Evolutionary conservation across 441 rosid species (phyloP).

Genomic region (Arabidopsis lyrata): DNA sequence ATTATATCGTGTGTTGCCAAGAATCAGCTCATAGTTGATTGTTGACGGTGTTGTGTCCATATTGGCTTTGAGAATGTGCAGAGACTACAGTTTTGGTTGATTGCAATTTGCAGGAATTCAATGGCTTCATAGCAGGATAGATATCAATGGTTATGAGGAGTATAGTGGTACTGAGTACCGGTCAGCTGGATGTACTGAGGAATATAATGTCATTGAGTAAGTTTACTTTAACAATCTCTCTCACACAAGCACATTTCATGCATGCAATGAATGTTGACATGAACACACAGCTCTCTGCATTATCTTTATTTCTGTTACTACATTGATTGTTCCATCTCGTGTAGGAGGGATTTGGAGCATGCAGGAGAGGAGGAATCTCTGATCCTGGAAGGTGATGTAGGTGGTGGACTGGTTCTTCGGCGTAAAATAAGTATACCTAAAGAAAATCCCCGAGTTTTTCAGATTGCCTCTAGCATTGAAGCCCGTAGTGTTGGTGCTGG

Average conservation of each 20-base stretch:
- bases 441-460: slow-evolving; percentile 58
- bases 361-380: slow-evolving; percentile 84
- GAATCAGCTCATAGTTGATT: not conserved
- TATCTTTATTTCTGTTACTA: slow-evolving; percentile 5
- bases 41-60: not conserved
- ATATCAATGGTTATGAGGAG: slow-evolving; percentile 88
- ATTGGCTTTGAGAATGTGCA: not conserved
- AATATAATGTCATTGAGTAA: slow-evolving; percentile 77
- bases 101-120: slow-evolving; percentile 66
- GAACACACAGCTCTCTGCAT: not conserved
- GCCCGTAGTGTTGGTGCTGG: slow-evolving; percentile 90
- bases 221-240: slow-evolving; percentile 32
- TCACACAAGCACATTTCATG: not conserved
- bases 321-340: slow-evolving; percentile 29
- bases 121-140: slow-evolving; percentile 92
- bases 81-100: not conserved
- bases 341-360: slow-evolving; percentile 82
- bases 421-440: slow-evolving; percentile 59
- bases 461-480: slow-evolving; percentile 69
- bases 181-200: slow-evolving; percentile 92
- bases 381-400: slow-evolving; percentile 74
- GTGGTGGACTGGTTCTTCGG: slow-evolving; percentile 81
- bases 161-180: slow-evolving; percentile 89
- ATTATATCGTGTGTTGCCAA: not conserved
- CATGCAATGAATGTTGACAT: not conserved